Conservation (phyloP, 768 basidiomycete species). For the Pleurotus cornucopiae region DNA sequence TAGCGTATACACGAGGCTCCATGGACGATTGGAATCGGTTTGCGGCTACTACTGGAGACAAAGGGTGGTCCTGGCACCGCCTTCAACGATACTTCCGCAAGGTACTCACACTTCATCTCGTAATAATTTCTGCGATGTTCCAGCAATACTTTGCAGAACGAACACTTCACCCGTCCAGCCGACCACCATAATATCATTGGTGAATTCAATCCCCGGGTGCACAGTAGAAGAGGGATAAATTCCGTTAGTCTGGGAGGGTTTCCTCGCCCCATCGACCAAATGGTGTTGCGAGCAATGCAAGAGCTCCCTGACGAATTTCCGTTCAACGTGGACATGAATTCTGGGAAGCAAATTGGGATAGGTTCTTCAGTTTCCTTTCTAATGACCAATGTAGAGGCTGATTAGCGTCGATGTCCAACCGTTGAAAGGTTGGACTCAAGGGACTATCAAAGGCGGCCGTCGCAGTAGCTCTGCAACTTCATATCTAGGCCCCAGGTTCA, state of each 20-base stretch:
- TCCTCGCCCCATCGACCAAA: slow-evolving; percentile 13
- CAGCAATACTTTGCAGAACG: slow-evolving; percentile 18
- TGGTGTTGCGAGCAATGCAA: slow-evolving; percentile 18
- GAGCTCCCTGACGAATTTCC: slow-evolving; percentile 19
- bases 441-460: slow-evolving; percentile 14
- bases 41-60: slow-evolving; percentile 19
- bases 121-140: not conserved
- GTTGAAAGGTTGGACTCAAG: slow-evolving; percentile 16
- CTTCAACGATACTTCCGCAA: slow-evolving; percentile 20
- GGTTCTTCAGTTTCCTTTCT: slow-evolving; percentile 14
- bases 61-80: slow-evolving; percentile 25
- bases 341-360: slow-evolving; percentile 25
- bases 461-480: slow-evolving; percentile 21
- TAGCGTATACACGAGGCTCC: slow-evolving; percentile 23
- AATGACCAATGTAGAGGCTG: not conserved
- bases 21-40: slow-evolving; percentile 22
- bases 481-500: slow-evolving; percentile 18
- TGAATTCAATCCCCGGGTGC: slow-evolving; percentile 22
- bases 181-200: slow-evolving; percentile 24
- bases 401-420: not conserved
- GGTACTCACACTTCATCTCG: slow-evolving; percentile 9
- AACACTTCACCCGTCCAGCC: slow-evolving; percentile 19
- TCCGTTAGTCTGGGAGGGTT: slow-evolving; percentile 21
- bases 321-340: slow-evolving; percentile 25
- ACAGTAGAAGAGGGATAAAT: slow-evolving; percentile 21